Conservation (phyloP, 768 basidiomycete species). For the Agrocybe pediades region DNA sequence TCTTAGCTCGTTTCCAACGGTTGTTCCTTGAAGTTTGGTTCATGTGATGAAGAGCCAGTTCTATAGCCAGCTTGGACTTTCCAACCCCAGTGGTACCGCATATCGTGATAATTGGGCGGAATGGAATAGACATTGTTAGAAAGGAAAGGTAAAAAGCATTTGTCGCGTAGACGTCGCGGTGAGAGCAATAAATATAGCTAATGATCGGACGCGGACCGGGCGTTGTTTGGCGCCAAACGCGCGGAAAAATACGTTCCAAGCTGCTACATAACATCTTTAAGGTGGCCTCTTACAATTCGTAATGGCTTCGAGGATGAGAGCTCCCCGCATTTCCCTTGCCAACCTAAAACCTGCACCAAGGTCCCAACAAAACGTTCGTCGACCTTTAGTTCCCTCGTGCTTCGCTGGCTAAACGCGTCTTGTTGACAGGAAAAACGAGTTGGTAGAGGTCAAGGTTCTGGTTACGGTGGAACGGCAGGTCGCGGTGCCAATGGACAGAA, state of each 20-base stretch:
- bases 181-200: neutral
- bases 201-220: neutral
- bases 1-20: constrained; percentile 62
- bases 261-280: neutral
- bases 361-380: constrained; percentile 64
- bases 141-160: neutral
- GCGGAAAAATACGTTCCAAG: neutral
- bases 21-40: constrained; percentile 32
- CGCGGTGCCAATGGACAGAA: constrained; percentile 97
- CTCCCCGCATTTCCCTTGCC: constrained; percentile 57
- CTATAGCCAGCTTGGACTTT: constrained; percentile 89
- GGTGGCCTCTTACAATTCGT: neutral
- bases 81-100: constrained; percentile 97
- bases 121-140: constrained; percentile 31
- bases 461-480: constrained; percentile 89
- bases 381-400: neutral
- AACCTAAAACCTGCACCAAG: constrained; percentile 72
- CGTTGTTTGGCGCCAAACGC: constrained; percentile 6
- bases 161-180: too few relatives aligned
- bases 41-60: constrained; percentile 68
- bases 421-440: constrained; percentile 83
- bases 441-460: constrained; percentile 91
- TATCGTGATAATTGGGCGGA: constrained; percentile 75
- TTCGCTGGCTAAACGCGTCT: neutral
- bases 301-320: constrained; percentile 38